Base-by-base conservation (phyloP, 306 rosid species). In the Quillaja saponaria region DNA sequence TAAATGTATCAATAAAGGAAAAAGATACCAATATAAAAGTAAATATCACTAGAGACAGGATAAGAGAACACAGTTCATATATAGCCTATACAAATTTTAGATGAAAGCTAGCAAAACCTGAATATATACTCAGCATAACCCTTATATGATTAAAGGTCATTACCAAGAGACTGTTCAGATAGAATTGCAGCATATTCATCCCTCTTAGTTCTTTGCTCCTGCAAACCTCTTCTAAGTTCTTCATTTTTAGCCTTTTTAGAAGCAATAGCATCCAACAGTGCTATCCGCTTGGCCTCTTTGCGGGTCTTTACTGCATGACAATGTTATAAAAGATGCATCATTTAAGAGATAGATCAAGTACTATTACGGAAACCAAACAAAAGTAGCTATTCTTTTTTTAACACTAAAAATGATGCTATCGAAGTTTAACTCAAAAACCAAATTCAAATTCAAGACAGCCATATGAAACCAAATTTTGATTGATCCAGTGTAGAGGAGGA, bases 271-370 rank as follows among this genome's bases (percentile, higher is more conserved):
- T 92, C 95, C 67, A 67, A 49, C 77, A 84, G 34, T 2, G 85
- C 84, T 85, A 88, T 80, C 34, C 90, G 83, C 49, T 74, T 84
- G 17, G 87, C 96, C 79, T 88, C 96, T 74, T 69, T 86, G 41
- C 90, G 92, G 20, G 91, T 84, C 82, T 86, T 86, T 49, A 69
- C 96, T 92, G 75, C 63, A 70, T 9, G 18, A 72, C 38, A 53
- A 45, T 33, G 59, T 52, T 38, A 33, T 45, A 50, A 57, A 46
- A 48, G 6, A 44, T 55, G 35, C 44, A 11, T 17, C 10, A 18
- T 11, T 17, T 16, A 51, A 35, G 39, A 25, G 37, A 16, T 8
- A 48, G 13, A 6, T 12, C 28, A 11, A 42, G 1, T 13, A 7
- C 19, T 13, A 19, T 25, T 19, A 38, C 41, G 3, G 34, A 54